A percentile compares a stretch with the other conserved stretches of the same genome.
These are phyloP conservation scores for Leucogyrophana mollusca DNA, from an alignment of 768 basidiomycete species.

Conservation along the genomic window DNA sequence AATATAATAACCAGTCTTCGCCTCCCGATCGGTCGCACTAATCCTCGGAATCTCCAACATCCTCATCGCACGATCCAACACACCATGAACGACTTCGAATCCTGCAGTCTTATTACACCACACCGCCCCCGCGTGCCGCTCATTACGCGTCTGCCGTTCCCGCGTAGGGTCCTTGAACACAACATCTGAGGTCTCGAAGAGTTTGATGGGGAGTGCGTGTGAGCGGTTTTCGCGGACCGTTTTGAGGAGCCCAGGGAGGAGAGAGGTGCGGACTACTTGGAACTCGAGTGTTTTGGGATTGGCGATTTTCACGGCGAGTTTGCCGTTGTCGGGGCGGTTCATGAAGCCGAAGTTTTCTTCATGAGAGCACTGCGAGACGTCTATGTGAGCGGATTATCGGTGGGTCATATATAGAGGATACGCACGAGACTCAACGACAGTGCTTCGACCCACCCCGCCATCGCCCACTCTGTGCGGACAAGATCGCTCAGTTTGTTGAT, in stretches of 20 bases:
- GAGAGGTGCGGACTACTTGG: conserved; percentile 95
- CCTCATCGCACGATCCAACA: conserved; percentile 93
- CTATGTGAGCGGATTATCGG: neutral
- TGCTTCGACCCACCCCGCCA: conserved; percentile 95
- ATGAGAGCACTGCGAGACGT: conserved; percentile 87
- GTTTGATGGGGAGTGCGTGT: conserved; percentile 85
- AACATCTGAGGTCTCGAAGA: conserved; percentile 94
- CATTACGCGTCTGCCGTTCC: conserved; percentile 87
- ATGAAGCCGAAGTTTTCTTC: conserved; percentile 97
- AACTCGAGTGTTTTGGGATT: conserved; percentile 98
- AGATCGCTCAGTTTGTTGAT: conserved; percentile 90
- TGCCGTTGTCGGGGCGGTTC: conserved; percentile 81
- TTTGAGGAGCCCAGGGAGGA: conserved; percentile 94
- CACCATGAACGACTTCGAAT: conserved; percentile 94
- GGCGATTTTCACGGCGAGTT: conserved; percentile 83
- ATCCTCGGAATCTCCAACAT: conserved; percentile 92
- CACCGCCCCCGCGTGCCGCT: conserved; percentile 83
- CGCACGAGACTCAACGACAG: conserved; percentile 89
- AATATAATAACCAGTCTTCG: conserved; percentile 86
- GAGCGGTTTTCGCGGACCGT: conserved; percentile 96
- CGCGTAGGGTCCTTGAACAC: conserved; percentile 79
- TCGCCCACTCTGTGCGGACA: conserved; percentile 86
- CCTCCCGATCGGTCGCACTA: conserved; percentile 49
- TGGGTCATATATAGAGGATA: conserved; percentile 3
- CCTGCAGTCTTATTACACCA: conserved; percentile 98